phyloP scores from a whole-genome alignment of 2,329 filamentous ascomycete species.

The Hypoxylon sp. region DNA sequence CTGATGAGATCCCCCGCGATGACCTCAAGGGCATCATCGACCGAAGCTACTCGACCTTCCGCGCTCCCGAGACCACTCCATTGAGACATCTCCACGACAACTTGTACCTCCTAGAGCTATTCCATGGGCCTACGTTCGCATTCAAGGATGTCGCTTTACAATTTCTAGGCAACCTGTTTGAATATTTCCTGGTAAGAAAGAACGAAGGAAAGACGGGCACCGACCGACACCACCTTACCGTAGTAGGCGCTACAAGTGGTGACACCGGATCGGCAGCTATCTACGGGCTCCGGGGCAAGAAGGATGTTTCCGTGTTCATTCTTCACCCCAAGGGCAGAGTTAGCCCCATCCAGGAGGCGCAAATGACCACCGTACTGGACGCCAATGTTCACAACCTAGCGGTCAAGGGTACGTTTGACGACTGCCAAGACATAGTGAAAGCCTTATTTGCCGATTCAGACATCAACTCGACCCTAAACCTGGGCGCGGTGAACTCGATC shows the following conservation, averaged over 20 bases:
- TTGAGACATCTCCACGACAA: constrained; percentile 81
- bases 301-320: constrained; percentile 97
- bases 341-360: constrained; percentile 91
- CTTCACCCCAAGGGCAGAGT: constrained; percentile 92
- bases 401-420: constrained; percentile 92
- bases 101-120: constrained; percentile 89
- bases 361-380: constrained; percentile 96
- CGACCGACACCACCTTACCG: constrained; percentile 83
- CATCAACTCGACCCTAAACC: constrained; percentile 83
- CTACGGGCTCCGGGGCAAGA: constrained; percentile 93
- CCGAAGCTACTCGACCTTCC: constrained; percentile 90
- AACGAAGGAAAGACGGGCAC: constrained; percentile 75
- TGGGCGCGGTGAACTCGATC: constrained; percentile 96
- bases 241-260: constrained; percentile 87
- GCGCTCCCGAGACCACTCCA: constrained; percentile 81
- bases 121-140: constrained; percentile 94
- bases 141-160: constrained; percentile 97
- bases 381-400: constrained; percentile 92
- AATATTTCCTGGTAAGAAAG: constrained; percentile 82
- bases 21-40: constrained; percentile 87
- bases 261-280: constrained; percentile 96
- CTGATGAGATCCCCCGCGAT: constrained; percentile 80
- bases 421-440: constrained; percentile 98
- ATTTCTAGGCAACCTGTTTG: constrained; percentile 95
- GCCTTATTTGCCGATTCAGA: constrained; percentile 87